Evolutionary conservation across 2,329 filamentous ascomycete genomes (phyloP), one percentile per base, ranked within the genome.

Genomic region (Coniochaeta pulveracea): DNA sequence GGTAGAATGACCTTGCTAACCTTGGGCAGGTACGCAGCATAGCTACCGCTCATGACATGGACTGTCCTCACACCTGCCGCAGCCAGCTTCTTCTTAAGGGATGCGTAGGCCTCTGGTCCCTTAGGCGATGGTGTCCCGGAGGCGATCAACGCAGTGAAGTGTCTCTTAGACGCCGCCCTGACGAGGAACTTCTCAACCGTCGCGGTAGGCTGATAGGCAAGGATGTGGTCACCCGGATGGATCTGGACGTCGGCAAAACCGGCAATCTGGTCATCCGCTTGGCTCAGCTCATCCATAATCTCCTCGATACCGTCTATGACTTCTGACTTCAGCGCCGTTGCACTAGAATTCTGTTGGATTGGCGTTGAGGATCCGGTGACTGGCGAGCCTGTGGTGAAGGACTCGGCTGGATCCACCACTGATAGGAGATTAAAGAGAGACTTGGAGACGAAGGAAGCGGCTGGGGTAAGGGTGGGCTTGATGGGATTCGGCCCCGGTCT

Each of bases 1-100:
- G 83, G 80, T 6, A 98, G 66, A 31, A 98, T 83, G 40, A 98
- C 89, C 61, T 95, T 95, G 66, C 89, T 93, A 46, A 95, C 85
- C 39, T 82, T 77, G 7, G 88, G 83, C 84, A 98, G 96, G 48
- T 96, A 83, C 1, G 88, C 86, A 61, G 88, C 93, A 34, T 93
- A 72, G 8, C 85, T 83, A 6, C 78, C 80, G 55, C 93, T 88
- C 26, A 85, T 77, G 35, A 96, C 78, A 39, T 84, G 72, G 45
- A 95, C 82, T 26, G 93, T 81, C 2, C 76, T 80, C 35, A 93
- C 82, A 17, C 88, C 88, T 22, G 79, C 74, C 1, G 78, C 72
- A 4, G 73, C 76, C 38, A 96, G 68, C 30, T 85, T 78, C 56
- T 91, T 93, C 29, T 76, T 73, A 57, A 95, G 72, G 30, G 69